A percentile compares a stretch with the other conserved stretches of the same genome.
These are phyloP conservation scores for Penicillium concentricum DNA, from an alignment of 2,329 filamentous ascomycete species.

Conservation along the genomic window DNA sequence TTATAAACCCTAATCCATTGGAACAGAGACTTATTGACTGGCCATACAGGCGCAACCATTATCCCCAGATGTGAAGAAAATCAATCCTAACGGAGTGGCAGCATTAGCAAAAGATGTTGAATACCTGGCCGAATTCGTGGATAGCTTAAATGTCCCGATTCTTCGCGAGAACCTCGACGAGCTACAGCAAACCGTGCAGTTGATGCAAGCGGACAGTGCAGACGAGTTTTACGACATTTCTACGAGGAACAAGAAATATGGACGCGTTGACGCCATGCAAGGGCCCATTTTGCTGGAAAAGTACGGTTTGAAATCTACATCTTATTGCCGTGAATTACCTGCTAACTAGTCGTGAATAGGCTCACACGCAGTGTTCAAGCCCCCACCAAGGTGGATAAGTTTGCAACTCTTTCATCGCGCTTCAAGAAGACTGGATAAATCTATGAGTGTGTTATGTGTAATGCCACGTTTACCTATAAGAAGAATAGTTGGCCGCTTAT, in stretches of 20 bases:
- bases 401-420: slow-evolving; percentile 71
- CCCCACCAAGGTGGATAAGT: slow-evolving; percentile 60
- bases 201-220: slow-evolving; percentile 84
- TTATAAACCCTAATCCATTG: slow-evolving; percentile 2
- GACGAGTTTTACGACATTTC: slow-evolving; percentile 96
- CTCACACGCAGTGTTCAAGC: slow-evolving; percentile 64
- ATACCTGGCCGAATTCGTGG: slow-evolving; percentile 83
- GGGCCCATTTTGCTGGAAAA: slow-evolving; percentile 91
- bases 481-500: neutral
- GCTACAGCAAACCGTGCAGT: slow-evolving; percentile 83
- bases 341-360: slow-evolving; percentile 42
- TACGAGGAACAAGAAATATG: slow-evolving; percentile 87
- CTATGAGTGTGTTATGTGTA: neutral
- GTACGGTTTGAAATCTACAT: slow-evolving; percentile 47
- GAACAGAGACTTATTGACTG: slow-evolving; percentile 11
- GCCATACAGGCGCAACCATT: slow-evolving; percentile 67
- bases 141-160: slow-evolving; percentile 82
- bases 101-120: slow-evolving; percentile 79
- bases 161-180: slow-evolving; percentile 87
- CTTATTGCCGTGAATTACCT: neutral
- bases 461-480: neutral
- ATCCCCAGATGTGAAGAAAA: slow-evolving; percentile 74
- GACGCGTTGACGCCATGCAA: slow-evolving; percentile 86
- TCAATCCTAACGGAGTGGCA: slow-evolving; percentile 81
- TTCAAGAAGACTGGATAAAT: slow-evolving; percentile 60